phyloP scores from a whole-genome alignment of 768 basidiomycete species.

The Suillus discolor region DNA sequence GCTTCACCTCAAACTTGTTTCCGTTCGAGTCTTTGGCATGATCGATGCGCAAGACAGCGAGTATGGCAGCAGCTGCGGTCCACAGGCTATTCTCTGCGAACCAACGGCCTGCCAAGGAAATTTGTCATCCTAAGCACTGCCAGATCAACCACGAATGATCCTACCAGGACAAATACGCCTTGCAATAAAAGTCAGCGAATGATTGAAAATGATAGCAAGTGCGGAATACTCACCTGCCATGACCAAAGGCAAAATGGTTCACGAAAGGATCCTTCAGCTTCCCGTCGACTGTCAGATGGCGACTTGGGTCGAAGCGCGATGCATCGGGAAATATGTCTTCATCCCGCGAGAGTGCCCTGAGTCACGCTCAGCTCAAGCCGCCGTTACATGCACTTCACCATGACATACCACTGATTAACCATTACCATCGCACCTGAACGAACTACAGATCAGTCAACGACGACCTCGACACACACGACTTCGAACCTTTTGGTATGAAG shows the following conservation, averaged over 20 bases:
- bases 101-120: not conserved
- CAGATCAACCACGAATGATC: not conserved
- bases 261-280: not conserved
- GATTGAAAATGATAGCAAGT: not conserved
- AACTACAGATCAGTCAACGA: not conserved
- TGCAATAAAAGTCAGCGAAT: not conserved
- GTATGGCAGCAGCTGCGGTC: not conserved
- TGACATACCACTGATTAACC: conserved; percentile 4
- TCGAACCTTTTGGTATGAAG: conserved; percentile 52
- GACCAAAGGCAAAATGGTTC: not conserved
- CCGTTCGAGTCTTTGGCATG: conserved; percentile 1
- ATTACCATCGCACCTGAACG: not conserved
- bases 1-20: not conserved
- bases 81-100: not conserved
- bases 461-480: not conserved
- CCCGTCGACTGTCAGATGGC: conserved; percentile 1
- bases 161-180: conserved; percentile 2
- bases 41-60: conserved; percentile 1
- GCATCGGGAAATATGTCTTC: not conserved
- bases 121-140: not conserved
- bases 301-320: conserved; percentile 3
- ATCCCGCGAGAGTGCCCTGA: conserved; percentile 5
- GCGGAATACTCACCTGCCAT: not conserved
- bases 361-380: not conserved
- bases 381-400: too few species aligned